A percentile compares a stretch with the other conserved stretches of the same genome.
These are phyloP conservation scores for Fremontodendron californicum DNA, from an alignment of 345 rosid species.

Conservation along the genomic window DNA sequence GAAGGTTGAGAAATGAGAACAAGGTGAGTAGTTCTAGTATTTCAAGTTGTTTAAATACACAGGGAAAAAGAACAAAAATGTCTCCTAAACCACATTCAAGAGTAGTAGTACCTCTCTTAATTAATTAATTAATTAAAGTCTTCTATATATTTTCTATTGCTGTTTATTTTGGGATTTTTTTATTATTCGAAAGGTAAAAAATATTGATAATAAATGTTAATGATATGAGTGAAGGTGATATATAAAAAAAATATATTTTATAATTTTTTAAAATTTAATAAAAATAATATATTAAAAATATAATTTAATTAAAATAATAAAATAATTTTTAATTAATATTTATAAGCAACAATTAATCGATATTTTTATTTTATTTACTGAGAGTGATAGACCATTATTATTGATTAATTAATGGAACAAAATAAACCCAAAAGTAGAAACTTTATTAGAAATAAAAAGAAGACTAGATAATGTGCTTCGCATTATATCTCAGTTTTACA, in stretches of 20 bases:
- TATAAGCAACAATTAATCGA: too few relatives aligned
- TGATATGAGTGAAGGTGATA: too few relatives aligned
- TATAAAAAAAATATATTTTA: too few relatives aligned
- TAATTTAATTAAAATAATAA: too few relatives aligned
- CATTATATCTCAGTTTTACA: background rate
- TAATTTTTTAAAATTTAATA: too few relatives aligned
- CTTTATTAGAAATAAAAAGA: background rate
- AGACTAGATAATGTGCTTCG: background rate
- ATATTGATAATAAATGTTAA: too few relatives aligned
- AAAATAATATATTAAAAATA: too few relatives aligned
- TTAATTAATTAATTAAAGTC: background rate
- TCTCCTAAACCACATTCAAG: background rate
- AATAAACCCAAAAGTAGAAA: background rate
- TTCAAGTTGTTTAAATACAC: conserved; percentile 9
- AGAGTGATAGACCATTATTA: background rate
- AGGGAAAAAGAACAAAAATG: background rate
- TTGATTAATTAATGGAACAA: background rate
- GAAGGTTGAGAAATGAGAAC: conserved; percentile 42
- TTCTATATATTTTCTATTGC: background rate
- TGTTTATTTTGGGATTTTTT: background rate
- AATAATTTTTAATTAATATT: too few relatives aligned
- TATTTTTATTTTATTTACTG: background rate
- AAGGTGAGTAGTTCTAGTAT: conserved; percentile 7
- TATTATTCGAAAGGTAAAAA: background rate
- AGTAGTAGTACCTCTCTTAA: too few relatives aligned